Percentiles rank a stretch among this genome's conserved stretches.
These are phyloP conservation scores for Mucor velutinosus DNA, from an alignment of 371 early-diverging fungal species.

Conservation along the genomic window DNA sequence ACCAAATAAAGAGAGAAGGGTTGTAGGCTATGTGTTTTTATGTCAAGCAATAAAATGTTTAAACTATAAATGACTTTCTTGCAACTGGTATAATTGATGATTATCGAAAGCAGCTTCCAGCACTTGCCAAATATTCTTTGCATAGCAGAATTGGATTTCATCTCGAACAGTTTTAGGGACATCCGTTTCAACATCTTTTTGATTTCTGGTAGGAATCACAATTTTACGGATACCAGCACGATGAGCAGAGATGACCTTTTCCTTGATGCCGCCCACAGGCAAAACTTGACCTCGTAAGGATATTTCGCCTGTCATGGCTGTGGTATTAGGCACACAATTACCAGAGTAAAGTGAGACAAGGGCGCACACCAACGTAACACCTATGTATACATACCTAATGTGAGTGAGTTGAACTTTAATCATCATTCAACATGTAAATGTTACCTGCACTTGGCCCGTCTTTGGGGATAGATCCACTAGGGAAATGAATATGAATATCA, in stretches of 20 bases:
- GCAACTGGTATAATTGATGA: not conserved
- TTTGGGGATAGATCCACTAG: conserved; percentile 81
- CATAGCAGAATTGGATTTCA: conserved; percentile 77
- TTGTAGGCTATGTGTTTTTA: not conserved
- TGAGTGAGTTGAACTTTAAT: too few relatives aligned
- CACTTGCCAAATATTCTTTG: conserved; percentile 70
- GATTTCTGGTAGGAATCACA: conserved; percentile 62
- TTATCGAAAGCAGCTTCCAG: conserved; percentile 58
- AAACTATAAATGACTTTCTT: not conserved
- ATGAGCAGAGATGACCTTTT: conserved; percentile 86
- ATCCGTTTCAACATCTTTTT: conserved; percentile 64
- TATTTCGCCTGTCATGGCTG: conserved; percentile 89
- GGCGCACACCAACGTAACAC: conserved; percentile 71
- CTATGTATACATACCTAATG: not conserved
- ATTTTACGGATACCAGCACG: conserved; percentile 73
- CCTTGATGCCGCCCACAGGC: conserved; percentile 87
- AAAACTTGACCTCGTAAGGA: conserved; percentile 83
- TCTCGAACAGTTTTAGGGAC: conserved; percentile 67
- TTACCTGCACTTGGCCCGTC: conserved; percentile 81
- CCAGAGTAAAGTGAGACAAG: conserved; percentile 76
- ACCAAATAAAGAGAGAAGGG: conserved; percentile 69
- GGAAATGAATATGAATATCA: conserved; percentile 87
- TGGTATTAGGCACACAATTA: conserved; percentile 56
- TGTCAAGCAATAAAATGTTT: not conserved
- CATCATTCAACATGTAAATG: too few relatives aligned